Base-by-base conservation (phyloP, 2,329 filamentous ascomycete species). In the Colletotrichum liriopes region DNA sequence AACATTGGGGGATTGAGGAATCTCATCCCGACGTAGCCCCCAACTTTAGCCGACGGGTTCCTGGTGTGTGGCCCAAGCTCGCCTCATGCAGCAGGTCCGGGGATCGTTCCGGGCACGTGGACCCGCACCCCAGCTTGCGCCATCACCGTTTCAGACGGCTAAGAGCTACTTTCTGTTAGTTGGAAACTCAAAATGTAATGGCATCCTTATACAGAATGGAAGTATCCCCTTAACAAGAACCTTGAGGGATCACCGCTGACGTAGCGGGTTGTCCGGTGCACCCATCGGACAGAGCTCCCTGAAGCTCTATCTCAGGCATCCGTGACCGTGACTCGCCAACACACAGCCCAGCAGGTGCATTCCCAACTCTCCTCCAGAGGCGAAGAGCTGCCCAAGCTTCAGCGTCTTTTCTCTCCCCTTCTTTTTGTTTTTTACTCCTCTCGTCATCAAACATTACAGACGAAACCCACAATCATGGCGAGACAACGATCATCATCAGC, bases 321-420 rank as follows among this genome's bases (percentile, higher is more conserved):
- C 54, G 54, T 65, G 39, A 58, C 70, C 65, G 65, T 72, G 70
- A 72, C 70, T 72, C 70, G 65, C 60, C 54, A 64, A 69, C 65
- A 29, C 43, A 29, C 45, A 59, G 20, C 35, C 35, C n/a, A 23
- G 5, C 32, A 26, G 45, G 43, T 23, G 49, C 59, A 69, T 69
- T 64, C 52, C 54, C 52, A 63, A 23, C 23, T n/a, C 47, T 32
- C 60, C n/a, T 3, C 32, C n/a, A 39, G 60, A 51, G 45, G 16
- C 35, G 23, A 51, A 63, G 45, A 26, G 49, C n/a, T 63, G 20
- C 47, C 6, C 45, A 32, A 52, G 45, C 45, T 12, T 71, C 14
- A 23, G 26, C 32, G 8, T 29, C 26, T 32, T 26, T 43, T 32
- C 12, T 49, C 35, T 32, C 14, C 43, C 37, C 23, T 8, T 45